Evolutionary conservation across 1,284 basidiomycete genomes (phyloP), one percentile per base, ranked within the genome.

Genomic region (Neotropicomus parvogracilis): DNA sequence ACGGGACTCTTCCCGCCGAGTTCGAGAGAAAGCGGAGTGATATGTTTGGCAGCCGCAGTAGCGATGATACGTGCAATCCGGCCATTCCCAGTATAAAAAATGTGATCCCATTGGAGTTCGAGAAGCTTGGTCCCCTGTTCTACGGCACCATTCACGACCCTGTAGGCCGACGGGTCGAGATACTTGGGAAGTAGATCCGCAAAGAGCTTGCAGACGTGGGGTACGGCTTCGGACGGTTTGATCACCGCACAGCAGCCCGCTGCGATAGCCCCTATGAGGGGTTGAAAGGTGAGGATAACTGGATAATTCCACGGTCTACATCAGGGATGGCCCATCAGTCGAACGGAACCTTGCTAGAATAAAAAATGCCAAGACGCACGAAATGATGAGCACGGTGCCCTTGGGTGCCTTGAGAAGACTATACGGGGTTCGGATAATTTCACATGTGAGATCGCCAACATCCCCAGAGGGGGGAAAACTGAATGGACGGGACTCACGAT

Each of bases 1-100:
- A 75, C 79, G 7, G 84, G 81, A 47, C 75, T 80, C 69, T 86
- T 86, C 38, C 85, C 85, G 26, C 84, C 83, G 17, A 87, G 74
- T 66, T 81, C 84, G 33, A 87, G 75, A 1, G 81, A 77, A 34
- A 77, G 67, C 4, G 84, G 81, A 6, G 83, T 84, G 28, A 85
- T 73, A 52, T 79, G 73, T 60, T 79, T 78, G 13, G 81, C 83
- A 0, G 83, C 84, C 3, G 83, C 83, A 8, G 68, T 67, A 7
- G 82, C 76, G 32, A 86, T 65, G 56, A 87, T 78, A 42, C 77
- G 74, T 16, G 78, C 85, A 12, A 86, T 75, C n/a, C 63, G 63
- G 20, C 60, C 50, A 49, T 64, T 66, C 10, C 72, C 74, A 0
- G 68, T 70, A 54, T 71, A 73, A 38, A 70, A 69, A 51, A 78